Percentiles rank a stretch among this genome's conserved stretches.
Conservation (phyloP, 2,329 filamentous ascomycete species). For the Xylaria arbuscula region DNA sequence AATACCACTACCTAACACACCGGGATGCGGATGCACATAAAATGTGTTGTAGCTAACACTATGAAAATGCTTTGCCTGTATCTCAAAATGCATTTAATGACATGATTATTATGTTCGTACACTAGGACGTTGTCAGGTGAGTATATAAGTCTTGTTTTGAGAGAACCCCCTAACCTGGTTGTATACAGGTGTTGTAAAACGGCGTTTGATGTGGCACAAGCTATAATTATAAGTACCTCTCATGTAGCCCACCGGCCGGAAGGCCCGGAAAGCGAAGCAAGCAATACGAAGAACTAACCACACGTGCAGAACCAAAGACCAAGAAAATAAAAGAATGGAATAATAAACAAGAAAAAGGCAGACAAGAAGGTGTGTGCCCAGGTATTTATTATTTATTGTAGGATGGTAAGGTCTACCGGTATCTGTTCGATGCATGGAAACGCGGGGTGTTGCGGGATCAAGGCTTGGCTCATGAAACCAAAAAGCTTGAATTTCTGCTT, state of each 20-base stretch:
- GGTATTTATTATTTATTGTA: not conserved
- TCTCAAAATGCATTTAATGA: too few species aligned
- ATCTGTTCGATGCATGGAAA: not conserved
- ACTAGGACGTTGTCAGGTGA: too few species aligned
- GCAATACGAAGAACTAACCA: not conserved
- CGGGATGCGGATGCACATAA: too few species aligned
- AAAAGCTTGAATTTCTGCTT: not conserved
- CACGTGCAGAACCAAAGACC: not conserved
- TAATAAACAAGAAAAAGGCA: not conserved
- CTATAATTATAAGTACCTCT: slow-evolving; percentile 4
- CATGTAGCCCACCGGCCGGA: not conserved
- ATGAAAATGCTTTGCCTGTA: too few species aligned
- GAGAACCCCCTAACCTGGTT: not conserved
- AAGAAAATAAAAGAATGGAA: too few species aligned
- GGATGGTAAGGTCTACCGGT: too few species aligned
- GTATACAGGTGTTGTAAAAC: not conserved
- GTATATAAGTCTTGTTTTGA: not conserved
- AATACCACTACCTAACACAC: too few species aligned
- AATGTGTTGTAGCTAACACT: too few species aligned
- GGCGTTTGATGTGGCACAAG: not conserved
- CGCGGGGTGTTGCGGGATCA: not conserved
- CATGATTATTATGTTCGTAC: too few species aligned
- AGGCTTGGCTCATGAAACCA: not conserved
- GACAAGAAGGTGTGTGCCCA: not conserved
- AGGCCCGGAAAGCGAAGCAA: not conserved